Evolutionary conservation across 371 early-diverging fungal genomes (phyloP).

Genomic region (Rhizopus delemar): DNA sequence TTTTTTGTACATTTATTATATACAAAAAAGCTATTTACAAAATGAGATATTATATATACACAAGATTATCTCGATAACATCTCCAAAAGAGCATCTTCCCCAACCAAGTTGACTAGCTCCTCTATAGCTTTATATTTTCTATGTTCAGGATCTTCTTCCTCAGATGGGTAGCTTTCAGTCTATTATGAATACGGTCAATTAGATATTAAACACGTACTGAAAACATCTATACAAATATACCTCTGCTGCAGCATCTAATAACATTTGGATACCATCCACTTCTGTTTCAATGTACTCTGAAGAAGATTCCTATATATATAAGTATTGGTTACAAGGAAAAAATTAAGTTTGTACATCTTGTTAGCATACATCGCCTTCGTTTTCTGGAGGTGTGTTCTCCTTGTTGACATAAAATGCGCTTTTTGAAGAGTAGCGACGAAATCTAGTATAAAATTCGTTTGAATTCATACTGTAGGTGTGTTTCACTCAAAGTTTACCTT

Average conservation of each 20-base stretch:
- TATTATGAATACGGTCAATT: not conserved
- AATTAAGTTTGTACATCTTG: not conserved
- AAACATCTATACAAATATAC: not conserved
- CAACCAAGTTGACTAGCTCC: conserved; percentile 8
- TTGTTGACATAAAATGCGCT: conserved; percentile 2
- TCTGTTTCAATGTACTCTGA: not conserved
- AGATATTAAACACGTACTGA: too few species aligned
- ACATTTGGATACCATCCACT: conserved; percentile 16
- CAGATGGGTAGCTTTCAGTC: not conserved
- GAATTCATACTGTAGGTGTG: not conserved
- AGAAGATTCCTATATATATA: not conserved
- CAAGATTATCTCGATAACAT: conserved; percentile 7
- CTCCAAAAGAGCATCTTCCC: conserved; percentile 8
- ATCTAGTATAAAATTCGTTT: not conserved
- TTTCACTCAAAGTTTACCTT: conserved; percentile 15
- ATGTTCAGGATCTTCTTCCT: not conserved
- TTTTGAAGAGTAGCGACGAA: conserved; percentile 1
- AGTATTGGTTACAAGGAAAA: not conserved
- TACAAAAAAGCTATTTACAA: not conserved
- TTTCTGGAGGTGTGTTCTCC: not conserved
- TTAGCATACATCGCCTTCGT: not conserved
- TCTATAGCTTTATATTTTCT: conserved; percentile 14
- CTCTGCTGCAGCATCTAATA: conserved; percentile 20
- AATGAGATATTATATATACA: not conserved
- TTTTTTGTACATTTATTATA: not conserved